A percentile compares a stretch with the other conserved stretches of the same genome.
phyloP scores from a whole-genome alignment of 2,329 filamentous ascomycete species.

The Diatrype stigma region DNA sequence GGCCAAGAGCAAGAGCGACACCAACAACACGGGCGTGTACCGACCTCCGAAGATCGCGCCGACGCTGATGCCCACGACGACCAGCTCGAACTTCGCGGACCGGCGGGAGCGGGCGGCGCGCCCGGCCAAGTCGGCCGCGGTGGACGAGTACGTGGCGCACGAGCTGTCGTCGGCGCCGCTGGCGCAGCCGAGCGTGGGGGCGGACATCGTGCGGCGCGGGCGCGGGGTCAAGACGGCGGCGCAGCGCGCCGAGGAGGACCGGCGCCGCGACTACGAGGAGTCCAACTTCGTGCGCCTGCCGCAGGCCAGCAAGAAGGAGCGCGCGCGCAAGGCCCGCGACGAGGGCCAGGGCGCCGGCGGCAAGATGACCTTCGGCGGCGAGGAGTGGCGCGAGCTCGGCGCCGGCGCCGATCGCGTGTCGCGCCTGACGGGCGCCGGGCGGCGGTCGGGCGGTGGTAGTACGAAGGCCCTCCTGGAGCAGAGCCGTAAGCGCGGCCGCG shows the following conservation, averaged over 20 bases:
- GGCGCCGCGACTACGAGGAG: conserved; percentile 85
- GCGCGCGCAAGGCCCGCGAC: conserved; percentile 50
- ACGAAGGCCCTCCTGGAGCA: conserved; percentile 68
- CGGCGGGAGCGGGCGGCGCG: conserved; percentile 58
- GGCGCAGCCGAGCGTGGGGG: conserved; percentile 86
- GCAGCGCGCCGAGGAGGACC: conserved; percentile 72
- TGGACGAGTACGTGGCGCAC: conserved; percentile 86
- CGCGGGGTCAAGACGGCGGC: conserved; percentile 72
- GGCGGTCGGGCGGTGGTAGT: conserved; percentile 54
- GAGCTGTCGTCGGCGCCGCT: conserved; percentile 80
- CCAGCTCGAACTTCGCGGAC: conserved; percentile 44
- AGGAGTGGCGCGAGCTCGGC: conserved; percentile 85
- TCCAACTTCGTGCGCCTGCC: conserved; percentile 85
- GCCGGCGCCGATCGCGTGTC: conserved; percentile 85
- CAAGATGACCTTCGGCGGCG: conserved; percentile 75
- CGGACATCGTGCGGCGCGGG: conserved; percentile 76
- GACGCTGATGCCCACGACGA: conserved; percentile 69
- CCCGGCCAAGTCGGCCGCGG: conserved; percentile 70
- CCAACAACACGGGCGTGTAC: conserved; percentile 69
- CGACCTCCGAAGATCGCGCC: conserved; percentile 84
- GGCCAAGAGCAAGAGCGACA: conserved; percentile 23
- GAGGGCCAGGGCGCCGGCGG: conserved; percentile 42
- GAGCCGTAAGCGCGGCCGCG: conserved; percentile 75
- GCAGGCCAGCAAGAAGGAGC: conserved; percentile 82
- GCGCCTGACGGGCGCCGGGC: conserved; percentile 71